Evolutionary conservation across 2,329 filamentous ascomycete species (phyloP).

Genomic region (Claviceps spartinae): DNA sequence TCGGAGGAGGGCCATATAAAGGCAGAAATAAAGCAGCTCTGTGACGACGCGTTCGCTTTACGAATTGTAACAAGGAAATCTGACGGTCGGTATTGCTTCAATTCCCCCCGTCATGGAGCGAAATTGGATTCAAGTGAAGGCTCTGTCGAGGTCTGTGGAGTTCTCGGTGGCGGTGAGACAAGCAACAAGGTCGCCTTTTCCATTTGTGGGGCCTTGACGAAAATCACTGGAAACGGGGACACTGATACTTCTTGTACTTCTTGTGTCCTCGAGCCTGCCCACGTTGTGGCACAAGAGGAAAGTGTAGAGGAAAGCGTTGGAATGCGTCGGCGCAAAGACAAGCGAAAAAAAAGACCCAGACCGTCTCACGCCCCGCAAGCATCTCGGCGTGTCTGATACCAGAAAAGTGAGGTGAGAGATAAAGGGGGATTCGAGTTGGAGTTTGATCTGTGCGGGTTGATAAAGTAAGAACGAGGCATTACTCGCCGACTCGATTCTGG

Average conservation of each 20-base stretch:
- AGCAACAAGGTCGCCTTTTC: background rate
- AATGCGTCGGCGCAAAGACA: too few relatives aligned
- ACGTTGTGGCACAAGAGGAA: background rate
- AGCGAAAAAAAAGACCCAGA: too few relatives aligned
- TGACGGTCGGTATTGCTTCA: background rate
- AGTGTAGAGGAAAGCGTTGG: too few relatives aligned
- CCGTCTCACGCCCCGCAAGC: too few relatives aligned
- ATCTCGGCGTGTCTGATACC: too few relatives aligned
- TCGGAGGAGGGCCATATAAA: background rate
- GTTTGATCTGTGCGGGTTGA: too few relatives aligned
- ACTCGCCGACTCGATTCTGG: too few relatives aligned
- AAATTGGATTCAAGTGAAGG: background rate
- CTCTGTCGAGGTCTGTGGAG: background rate
- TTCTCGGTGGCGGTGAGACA: background rate
- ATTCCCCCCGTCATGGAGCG: background rate
- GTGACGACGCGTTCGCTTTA: background rate
- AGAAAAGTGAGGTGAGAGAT: too few relatives aligned
- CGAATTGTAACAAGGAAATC: background rate
- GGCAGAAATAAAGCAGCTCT: background rate
- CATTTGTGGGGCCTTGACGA: background rate
- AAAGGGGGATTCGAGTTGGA: too few relatives aligned
- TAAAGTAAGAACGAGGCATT: too few relatives aligned
- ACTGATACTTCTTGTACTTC: background rate
- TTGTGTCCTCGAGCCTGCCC: background rate
- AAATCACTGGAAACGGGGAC: background rate